Base-by-base conservation (phyloP, 176 grass and related monocot genomes). In the Tuctoria greenei region DNA sequence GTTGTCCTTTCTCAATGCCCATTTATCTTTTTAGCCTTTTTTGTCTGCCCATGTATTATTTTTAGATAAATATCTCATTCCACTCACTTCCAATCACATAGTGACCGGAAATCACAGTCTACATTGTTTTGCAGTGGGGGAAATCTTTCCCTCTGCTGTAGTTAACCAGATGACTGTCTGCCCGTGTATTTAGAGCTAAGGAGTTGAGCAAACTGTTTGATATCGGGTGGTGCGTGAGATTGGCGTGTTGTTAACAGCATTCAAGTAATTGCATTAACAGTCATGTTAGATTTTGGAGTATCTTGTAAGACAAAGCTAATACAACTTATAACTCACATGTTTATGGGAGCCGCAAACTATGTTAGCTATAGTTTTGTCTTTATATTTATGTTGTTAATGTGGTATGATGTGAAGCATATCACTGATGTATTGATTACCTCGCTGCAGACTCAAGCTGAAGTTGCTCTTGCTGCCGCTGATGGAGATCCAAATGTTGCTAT, bases 401-500 rank as follows among this genome's bases (percentile, higher is more conserved):
- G 11, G 31, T 17, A 40, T 18, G 5, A 23, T 4, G 28, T 39
- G 31, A 59, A 72, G 11, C 10, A 50, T 66, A 31, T 66, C 60
- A 67, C 8, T 51, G 20, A 68, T 54, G 34, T 7, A 83, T 61
- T 51, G 72, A 44, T 71, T 47, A 73, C 62, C 47, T 62, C 79
- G 5, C 64, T 89, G 61, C 79, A 98, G 91, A 94, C 91, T 46
- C 86, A 94, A 55, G 86, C 95, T 80, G 95, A 98, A 89, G 95
- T 98, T 85, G 91, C 95, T 71, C 84, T 98, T 51, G 86, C 95
- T 40, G 95, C 95, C 11, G 95, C 91, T 31, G 91, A 98, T 59
- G 91, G 91, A 82, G 95, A 98, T 86, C 86, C 95, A 24, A 92
- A 77, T 88, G 89, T 98, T 34, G 95, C 95, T 27, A 90, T 98